Percentiles rank a stretch among this genome's conserved stretches.
phyloP scores from a whole-genome alignment of 2,329 filamentous ascomycete species.

The Colletotrichum simmondsii region DNA sequence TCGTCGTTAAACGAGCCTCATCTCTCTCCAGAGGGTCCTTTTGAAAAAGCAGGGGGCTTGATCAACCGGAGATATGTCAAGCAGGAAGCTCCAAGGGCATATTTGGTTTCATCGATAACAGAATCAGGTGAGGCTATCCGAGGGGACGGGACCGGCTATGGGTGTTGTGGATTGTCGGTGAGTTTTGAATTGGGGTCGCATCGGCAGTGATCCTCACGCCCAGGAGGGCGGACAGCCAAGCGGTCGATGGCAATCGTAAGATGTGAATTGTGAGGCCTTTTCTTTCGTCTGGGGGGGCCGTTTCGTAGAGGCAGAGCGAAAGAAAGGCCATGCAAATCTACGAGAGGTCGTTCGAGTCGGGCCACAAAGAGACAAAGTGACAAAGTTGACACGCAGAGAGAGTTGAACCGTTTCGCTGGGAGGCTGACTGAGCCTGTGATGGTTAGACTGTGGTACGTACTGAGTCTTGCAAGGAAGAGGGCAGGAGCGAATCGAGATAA shows the following conservation, averaged over 20 bases:
- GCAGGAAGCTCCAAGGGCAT: too few relatives aligned
- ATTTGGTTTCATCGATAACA: slow-evolving; percentile 18
- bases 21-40: neutral
- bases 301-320: neutral
- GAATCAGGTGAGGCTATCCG: slow-evolving; percentile 7
- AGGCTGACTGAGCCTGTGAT: neutral
- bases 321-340: neutral
- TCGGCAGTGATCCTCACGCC: slow-evolving; percentile 15
- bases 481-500: slow-evolving; percentile 27
- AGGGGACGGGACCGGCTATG: neutral
- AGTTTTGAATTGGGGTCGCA: slow-evolving; percentile 29
- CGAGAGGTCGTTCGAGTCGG: neutral
- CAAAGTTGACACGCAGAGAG: neutral
- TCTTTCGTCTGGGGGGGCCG: neutral
- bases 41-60: neutral
- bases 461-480: neutral
- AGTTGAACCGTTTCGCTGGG: slow-evolving; percentile 10
- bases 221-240: neutral
- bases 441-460: neutral
- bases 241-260: neutral
- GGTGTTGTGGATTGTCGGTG: slow-evolving; percentile 30
- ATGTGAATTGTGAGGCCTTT: neutral
- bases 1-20: slow-evolving; percentile 29
- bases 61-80: neutral
- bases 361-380: neutral